These are phyloP conservation scores for Echeveria elegans DNA, from an alignment of 164 flowering plant genomes.

Conservation along the genomic window DNA sequence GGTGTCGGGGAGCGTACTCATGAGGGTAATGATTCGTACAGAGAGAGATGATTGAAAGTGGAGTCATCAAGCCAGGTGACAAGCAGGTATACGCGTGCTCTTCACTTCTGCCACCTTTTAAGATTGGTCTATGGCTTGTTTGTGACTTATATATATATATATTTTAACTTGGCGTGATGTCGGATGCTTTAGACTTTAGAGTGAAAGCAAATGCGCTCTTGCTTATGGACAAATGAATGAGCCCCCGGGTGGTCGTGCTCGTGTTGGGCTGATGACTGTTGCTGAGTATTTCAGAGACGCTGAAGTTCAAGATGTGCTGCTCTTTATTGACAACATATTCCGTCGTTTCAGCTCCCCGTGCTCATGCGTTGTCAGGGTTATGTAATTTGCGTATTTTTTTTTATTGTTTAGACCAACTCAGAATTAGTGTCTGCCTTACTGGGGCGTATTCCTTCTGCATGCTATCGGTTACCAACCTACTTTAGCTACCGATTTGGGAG, in stretches of 20 bases:
- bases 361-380: neutral
- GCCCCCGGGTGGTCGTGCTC: constrained; percentile 99
- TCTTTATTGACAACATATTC: constrained; percentile 51
- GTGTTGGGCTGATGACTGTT: constrained; percentile 80
- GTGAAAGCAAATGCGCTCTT: constrained; percentile 96
- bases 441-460: constrained; percentile 99
- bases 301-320: constrained; percentile 97
- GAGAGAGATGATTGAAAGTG: constrained; percentile 99
- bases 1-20: constrained; percentile 97
- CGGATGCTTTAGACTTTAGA: constrained; percentile 31
- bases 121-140: too few species aligned
- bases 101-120: too few species aligned
- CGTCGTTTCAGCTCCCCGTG: neutral
- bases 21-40: constrained; percentile 95
- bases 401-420: constrained; percentile 65
- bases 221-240: constrained; percentile 99
- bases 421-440: constrained; percentile 98
- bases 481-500: constrained; percentile 90
- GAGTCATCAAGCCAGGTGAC: constrained; percentile 94
- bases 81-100: constrained; percentile 45
- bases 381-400: neutral
- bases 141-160: too few species aligned
- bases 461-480: constrained; percentile 98
- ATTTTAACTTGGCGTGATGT: neutral
- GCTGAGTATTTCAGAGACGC: constrained; percentile 99